Conservation (phyloP, 768 basidiomycete genomes). For the Suillus brevipes region DNA sequence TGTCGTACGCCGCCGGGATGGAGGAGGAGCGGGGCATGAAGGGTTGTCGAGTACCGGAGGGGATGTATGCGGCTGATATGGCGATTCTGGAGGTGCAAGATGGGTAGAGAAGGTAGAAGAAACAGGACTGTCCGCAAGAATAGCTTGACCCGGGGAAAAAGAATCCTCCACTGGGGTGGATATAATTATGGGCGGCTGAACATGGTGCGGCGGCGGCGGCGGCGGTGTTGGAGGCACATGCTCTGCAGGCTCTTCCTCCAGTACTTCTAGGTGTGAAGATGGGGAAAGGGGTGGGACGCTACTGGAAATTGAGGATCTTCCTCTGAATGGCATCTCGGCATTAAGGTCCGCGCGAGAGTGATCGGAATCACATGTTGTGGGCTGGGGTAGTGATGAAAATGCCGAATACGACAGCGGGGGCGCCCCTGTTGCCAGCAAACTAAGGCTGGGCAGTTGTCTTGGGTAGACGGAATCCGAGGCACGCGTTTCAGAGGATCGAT, state of each 20-base stretch:
- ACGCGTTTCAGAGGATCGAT: conserved; percentile 27
- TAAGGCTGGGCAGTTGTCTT: conserved; percentile 4
- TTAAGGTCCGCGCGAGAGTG: conserved; percentile 13
- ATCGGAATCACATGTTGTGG: conserved; percentile 5
- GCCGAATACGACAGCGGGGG: conserved; percentile 3
- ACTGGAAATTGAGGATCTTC: conserved; percentile 26
- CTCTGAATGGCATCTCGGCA: conserved; percentile 11
- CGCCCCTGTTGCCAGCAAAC: not conserved
- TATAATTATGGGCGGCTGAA: conserved; percentile 20
- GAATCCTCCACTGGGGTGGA: conserved; percentile 18
- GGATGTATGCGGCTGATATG: conserved; percentile 17
- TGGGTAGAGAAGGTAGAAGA: conserved; percentile 26
- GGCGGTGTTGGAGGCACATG: conserved; percentile 19
- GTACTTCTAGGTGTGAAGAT: conserved; percentile 28
- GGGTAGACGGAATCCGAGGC: conserved; percentile 23
- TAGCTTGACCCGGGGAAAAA: conserved; percentile 6
- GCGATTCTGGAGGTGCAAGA: conserved; percentile 15
- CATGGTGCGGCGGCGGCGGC: conserved; percentile 9
- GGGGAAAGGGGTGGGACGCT: conserved; percentile 25
- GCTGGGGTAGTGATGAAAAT: conserved; percentile 2
- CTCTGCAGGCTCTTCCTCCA: conserved; percentile 31
- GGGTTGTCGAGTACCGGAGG: conserved; percentile 13
- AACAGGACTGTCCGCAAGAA: conserved; percentile 23
- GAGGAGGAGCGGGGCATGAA: not conserved
- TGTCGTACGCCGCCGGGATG: conserved; percentile 20